Evolutionary conservation across 305 asterid genomes (phyloP), one percentile per base, ranked within the genome.

Genomic region (Coffea humblotiana): DNA sequence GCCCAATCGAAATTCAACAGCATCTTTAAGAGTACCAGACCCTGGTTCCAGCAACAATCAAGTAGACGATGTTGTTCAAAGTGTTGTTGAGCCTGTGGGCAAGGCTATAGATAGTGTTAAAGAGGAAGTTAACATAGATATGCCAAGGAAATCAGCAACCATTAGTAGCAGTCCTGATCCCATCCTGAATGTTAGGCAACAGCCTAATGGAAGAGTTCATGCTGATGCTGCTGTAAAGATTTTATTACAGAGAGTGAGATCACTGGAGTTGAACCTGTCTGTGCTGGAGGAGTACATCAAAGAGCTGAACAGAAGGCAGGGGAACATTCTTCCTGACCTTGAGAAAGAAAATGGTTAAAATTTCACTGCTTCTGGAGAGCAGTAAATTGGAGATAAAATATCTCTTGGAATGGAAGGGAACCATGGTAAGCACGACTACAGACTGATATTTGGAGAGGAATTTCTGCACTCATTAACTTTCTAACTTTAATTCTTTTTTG

Each of bases 181-280:
- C 11, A 12, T 80, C 72, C 80, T 74, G 21, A 91, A 91, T 79
- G 86, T 82, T 70, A 90, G 87, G 83, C 92, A 89, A 84, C 92
- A 84, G 71, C 81, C 91, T 14, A 89, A 85, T 84, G 91, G 86
- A 81, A 91, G 98, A 83, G 85, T 89, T 80, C 98, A 94, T 25
- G 92, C 95, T 0, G 99, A 96, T 90, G 97, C 94, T 67, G 98
- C 94, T 51, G 83, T 96, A 27, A 96, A 92, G 86, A 93, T 96
- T 51, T 84, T 96, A 77, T 81, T 96, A 78, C 99, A 96, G 87
- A 92, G 93, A 89, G 98, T 96, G 77, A 88, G 98, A 85, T 88
- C 90, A 12, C 97, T 96, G 15, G 99, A 96, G 88, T 72, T 88
- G 80, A 94, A 93, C 79, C 83, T 96, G 78, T 88, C 97, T 23